Base-by-base conservation (phyloP, 768 basidiomycete species). In the Cystobasidium ongulense region DNA sequence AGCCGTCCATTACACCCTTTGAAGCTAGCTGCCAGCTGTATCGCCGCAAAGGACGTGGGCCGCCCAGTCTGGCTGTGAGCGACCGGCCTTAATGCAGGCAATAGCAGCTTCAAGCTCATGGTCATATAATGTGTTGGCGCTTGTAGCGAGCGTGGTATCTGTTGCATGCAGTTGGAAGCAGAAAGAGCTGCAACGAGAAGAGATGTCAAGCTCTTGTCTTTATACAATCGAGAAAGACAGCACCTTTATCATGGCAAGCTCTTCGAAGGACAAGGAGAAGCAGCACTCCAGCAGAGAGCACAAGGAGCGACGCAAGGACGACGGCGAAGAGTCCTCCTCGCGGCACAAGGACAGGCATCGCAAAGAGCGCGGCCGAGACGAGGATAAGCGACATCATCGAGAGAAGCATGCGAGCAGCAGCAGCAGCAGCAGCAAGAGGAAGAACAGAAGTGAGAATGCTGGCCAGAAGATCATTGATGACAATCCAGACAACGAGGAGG, bases 391-490 rank as follows among this genome's bases (percentile, higher is more conserved):
- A 8, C 46, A 50, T 50, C 46, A 50, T 50, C 46, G 46, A 27
- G 74, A 75, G 43, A 43, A 75, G 18, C 73, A 76, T 3, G 23
- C 35, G 25, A 63, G 36, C 64, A 76, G 73, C 64, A 74, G 41
- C 36, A 73, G 46, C 38, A 50, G 13, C 62, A 75, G 76, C 84
- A 81, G 74, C 50, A 77, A 31, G 68, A 64, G 38, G 68, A 64
- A 74, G 76, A 31, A 23, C 72, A 75, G 77, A 68, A 72, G 80
- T 86, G 80, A 82, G 43, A 75, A 79, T 25, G 75, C 78, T 67
- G 53, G 67, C 13, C 81, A 88, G 31, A 84, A 85, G 38, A 83
- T 87, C 38, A 83, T 85, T 0, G 91, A 91, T 79, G 89, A 92
- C 78, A 84, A 85, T 18, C 83, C 87, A 75, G 88, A 87, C 79